These are phyloP conservation scores for Hypoxylon rubiginosum DNA, from an alignment of 2,329 filamentous ascomycete species.

Conservation along the genomic window DNA sequence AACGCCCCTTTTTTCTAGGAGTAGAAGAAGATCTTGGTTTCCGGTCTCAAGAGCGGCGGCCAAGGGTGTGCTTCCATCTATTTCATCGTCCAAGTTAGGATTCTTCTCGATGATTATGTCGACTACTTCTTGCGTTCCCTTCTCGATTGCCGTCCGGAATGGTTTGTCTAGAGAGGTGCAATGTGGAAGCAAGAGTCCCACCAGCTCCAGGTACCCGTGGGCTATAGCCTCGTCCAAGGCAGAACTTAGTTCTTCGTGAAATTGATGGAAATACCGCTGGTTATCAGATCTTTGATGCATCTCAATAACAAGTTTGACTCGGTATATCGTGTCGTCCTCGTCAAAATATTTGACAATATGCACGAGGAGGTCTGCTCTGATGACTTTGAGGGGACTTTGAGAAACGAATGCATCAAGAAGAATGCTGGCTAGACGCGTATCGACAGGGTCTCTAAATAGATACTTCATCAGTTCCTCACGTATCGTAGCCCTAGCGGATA, in stretches of 20 bases:
- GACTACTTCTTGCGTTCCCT: constrained; percentile 5
- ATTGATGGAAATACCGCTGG: background rate
- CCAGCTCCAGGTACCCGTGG: constrained; percentile 4
- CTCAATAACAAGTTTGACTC: constrained; percentile 2
- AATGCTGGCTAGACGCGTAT: constrained; percentile 13
- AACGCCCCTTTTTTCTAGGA: background rate
- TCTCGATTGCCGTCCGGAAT: background rate
- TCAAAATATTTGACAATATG: constrained; percentile 1
- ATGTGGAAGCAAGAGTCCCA: constrained; percentile 14
- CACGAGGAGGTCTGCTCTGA: background rate
- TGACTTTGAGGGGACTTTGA: background rate
- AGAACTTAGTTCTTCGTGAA: background rate
- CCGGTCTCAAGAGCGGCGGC: constrained; percentile 12
- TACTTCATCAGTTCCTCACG: background rate
- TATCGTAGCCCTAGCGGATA: constrained; percentile 2
- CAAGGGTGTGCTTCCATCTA: background rate
- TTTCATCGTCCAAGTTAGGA: background rate
- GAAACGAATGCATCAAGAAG: constrained; percentile 3
- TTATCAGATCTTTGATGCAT: background rate
- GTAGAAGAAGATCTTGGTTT: background rate
- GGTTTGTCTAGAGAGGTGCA: background rate
- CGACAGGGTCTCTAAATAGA: background rate
- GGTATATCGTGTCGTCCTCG: background rate
- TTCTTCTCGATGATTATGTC: constrained; percentile 12
- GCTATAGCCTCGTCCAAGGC: constrained; percentile 4